Conservation (phyloP, 2,329 filamentous ascomycete genomes). For the Pseudocercospora pini-densiflorae region DNA sequence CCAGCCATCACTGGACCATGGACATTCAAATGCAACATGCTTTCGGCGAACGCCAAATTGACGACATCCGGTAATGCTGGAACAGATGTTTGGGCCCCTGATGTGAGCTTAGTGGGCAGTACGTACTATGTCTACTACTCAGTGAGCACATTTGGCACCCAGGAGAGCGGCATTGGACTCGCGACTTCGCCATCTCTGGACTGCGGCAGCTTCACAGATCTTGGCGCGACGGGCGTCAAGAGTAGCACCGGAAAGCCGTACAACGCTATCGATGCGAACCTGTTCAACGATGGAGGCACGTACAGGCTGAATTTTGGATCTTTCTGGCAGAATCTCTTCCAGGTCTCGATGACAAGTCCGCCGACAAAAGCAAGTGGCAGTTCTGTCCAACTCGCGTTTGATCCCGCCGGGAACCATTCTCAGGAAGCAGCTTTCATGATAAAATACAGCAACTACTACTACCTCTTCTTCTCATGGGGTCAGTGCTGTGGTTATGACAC, state of each 20-base stretch:
- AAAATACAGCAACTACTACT: conserved; percentile 62
- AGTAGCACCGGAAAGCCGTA: conserved; percentile 46
- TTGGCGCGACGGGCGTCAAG: conserved; percentile 60
- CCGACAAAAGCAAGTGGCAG: conserved; percentile 41
- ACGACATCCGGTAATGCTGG: conserved; percentile 49
- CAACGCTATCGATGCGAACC: conserved; percentile 59
- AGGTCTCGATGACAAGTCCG: conserved; percentile 54
- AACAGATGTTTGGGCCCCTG: conserved; percentile 65
- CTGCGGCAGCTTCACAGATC: conserved; percentile 64
- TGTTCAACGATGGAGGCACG: conserved; percentile 48
- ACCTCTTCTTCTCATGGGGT: conserved; percentile 67
- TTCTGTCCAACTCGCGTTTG: conserved; percentile 57
- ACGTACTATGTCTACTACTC: conserved; percentile 70
- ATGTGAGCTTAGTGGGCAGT: conserved; percentile 61
- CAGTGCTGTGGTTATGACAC: conserved; percentile 65
- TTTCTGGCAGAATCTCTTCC: conserved; percentile 70
- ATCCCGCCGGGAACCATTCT: conserved; percentile 42
- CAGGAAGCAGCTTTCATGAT: conserved; percentile 64
- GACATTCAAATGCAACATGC: conserved; percentile 52
- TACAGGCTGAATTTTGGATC: conserved; percentile 67
- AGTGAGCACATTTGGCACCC: conserved; percentile 65
- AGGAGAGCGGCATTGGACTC: conserved; percentile 65
- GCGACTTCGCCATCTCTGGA: conserved; percentile 57
- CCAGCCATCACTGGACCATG: conserved; percentile 56
- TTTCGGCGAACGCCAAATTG: conserved; percentile 49